Evolutionary conservation across 257 asterid species (phyloP), one percentile per base, ranked within the genome.

Genomic region (Vinca minor): DNA sequence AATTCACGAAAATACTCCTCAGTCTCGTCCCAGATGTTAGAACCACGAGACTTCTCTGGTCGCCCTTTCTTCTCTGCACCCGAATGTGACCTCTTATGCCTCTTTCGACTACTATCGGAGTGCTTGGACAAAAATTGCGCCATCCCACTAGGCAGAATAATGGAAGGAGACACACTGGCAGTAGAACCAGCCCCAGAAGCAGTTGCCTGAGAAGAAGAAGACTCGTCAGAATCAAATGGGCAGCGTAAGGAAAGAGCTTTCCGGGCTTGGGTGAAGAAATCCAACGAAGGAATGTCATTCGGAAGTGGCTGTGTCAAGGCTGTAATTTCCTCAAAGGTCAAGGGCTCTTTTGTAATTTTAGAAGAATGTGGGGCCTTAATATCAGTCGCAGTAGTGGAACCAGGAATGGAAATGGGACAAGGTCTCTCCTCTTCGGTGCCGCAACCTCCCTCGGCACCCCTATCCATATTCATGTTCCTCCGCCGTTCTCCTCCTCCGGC

Each of bases 1-100:
- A 89, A 64, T 61, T 81, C 94, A 4, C 99, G 86, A 66, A 93
- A 89, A 72, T 80, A 93, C 57, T 85, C 97, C 74, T 89, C 94
- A 0, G 85, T 78, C 69, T 85, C 88, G 60, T 45, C 74, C 99
- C 99, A 93, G 45, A 93, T 61, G 69, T 34, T n/a, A n/a, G n/a
- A n/a, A n/a, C n/a, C n/a, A n/a, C n/a, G n/a, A n/a, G n/a, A n/a
- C n/a, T n/a, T 77, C 54, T 79, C 76, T 0, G 81, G 76, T 73
- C 71, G 76, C 28, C 66, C 80, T 1, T 85, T 87, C 18, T 80
- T 81, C 75, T 89, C 91, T 0, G 80, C 29, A 39, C 85, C 83
- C 4, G 78, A 70, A n/a, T n/a, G n/a, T 69, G 82, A 72, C 90
- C 74, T 89, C 85, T 87, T 89, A 55, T 87, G 96, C 54, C 89